phyloP scores from a whole-genome alignment of 257 asterid species.

The Solanum corneliomulleri region DNA sequence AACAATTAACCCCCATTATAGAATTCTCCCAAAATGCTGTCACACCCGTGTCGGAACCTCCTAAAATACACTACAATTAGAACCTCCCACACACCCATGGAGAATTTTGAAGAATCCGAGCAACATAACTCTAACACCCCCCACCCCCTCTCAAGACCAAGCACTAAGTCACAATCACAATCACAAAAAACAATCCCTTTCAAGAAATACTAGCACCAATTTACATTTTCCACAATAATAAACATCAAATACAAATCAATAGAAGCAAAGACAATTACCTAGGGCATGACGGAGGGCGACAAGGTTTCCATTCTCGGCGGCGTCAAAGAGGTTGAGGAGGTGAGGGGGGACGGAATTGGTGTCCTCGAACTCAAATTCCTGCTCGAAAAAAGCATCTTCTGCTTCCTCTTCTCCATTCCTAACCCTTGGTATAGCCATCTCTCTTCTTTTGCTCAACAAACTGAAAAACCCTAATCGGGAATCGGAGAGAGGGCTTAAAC shows the following conservation, averaged over 20 bases:
- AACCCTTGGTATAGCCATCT: constrained; percentile 75
- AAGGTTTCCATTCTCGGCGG: constrained; percentile 64
- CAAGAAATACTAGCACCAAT: neutral
- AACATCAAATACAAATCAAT: neutral
- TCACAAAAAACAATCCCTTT: neutral
- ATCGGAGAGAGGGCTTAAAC: neutral
- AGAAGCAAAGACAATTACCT: constrained; percentile 18
- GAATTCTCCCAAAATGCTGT: neutral
- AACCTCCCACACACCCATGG: neutral
- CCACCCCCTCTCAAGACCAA: neutral
- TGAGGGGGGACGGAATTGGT: constrained; percentile 50
- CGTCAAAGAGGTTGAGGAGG: constrained; percentile 66
- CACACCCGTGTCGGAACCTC: neutral
- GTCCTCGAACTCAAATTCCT: constrained; percentile 38
- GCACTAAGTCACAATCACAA: neutral
- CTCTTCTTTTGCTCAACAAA: neutral
- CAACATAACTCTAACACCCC: too few species aligned
- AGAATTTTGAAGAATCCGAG: neutral
- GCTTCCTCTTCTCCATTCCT: constrained; percentile 60
- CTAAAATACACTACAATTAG: neutral
- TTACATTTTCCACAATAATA: neutral
- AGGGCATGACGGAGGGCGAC: constrained; percentile 61
- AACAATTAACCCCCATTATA: neutral
- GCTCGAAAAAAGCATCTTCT: constrained; percentile 50
- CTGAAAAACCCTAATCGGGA: neutral